Evolutionary conservation across 164 flowering plant species (phyloP).

Genomic region (Magnolia sinica): DNA sequence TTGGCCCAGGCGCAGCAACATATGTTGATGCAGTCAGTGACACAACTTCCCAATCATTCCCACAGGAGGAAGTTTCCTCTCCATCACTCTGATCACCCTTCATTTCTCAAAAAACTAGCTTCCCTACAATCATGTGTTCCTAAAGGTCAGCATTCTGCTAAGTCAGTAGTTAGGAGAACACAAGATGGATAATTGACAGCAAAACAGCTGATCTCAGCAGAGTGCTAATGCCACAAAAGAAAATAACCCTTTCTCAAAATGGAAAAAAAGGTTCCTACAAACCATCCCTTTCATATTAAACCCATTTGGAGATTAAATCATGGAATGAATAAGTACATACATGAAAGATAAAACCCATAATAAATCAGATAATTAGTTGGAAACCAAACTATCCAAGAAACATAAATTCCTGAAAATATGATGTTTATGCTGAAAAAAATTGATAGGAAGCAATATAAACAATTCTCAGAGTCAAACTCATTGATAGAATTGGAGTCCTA

Average conservation of each 20-base stretch:
- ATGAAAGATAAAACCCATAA: too few relatives aligned
- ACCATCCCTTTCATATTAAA: too few relatives aligned
- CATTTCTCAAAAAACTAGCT: slow-evolving; percentile 28
- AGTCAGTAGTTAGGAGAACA: not conserved
- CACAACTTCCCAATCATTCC: slow-evolving; percentile 98
- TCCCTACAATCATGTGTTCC: not conserved
- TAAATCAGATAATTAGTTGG: too few relatives aligned
- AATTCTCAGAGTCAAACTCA: not conserved
- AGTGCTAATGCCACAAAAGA: too few relatives aligned
- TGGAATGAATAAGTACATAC: too few relatives aligned
- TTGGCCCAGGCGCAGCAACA: slow-evolving; percentile 87
- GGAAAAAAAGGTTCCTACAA: too few relatives aligned
- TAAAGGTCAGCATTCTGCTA: not conserved
- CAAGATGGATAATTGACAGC: too few relatives aligned
- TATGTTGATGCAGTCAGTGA: slow-evolving; percentile 92
- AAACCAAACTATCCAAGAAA: too few relatives aligned
- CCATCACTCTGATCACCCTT: slow-evolving; percentile 38
- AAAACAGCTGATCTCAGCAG: too few relatives aligned
- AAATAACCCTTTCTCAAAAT: too few relatives aligned
- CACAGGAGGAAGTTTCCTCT: slow-evolving; percentile 52
- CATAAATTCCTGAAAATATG: not conserved
- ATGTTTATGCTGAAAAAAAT: not conserved
- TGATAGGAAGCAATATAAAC: not conserved
- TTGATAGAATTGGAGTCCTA: too few relatives aligned
- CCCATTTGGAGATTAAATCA: too few relatives aligned